These are phyloP conservation scores for Hemerocallis citrina DNA, from an alignment of 106 monocot genomes.

Conservation along the genomic window DNA sequence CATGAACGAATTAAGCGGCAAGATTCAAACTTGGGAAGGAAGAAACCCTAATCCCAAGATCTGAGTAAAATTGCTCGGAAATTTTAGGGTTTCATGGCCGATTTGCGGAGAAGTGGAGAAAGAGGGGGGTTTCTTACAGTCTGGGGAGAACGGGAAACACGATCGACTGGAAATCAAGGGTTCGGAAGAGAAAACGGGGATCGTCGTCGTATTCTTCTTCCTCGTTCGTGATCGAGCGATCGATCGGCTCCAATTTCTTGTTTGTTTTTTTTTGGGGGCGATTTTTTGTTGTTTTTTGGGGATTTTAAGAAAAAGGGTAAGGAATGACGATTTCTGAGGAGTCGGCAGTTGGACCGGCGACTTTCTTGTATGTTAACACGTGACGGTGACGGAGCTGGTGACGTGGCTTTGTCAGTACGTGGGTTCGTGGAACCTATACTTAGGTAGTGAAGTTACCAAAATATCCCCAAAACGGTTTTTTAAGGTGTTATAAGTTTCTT, in stretches of 20 bases:
- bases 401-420: background rate
- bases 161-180: too few relatives aligned
- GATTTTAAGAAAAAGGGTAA: background rate
- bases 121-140: background rate
- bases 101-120: too few relatives aligned
- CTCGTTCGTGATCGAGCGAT: background rate
- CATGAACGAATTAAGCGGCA: slow-evolving; percentile 7
- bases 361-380: background rate
- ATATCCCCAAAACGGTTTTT: too few relatives aligned
- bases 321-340: background rate
- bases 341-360: background rate
- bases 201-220: too few relatives aligned
- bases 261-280: background rate
- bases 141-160: background rate
- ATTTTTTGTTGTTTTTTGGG: too few relatives aligned
- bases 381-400: background rate
- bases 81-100: too few relatives aligned
- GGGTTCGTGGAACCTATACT: background rate
- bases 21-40: background rate
- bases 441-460: background rate
- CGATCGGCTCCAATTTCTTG: background rate
- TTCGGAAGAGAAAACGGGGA: too few relatives aligned
- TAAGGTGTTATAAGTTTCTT: too few relatives aligned
- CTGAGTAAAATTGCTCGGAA: too few relatives aligned
- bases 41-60: background rate